A percentile compares a stretch with the other conserved stretches of the same genome.
phyloP scores from a whole-genome alignment of 495 filamentous ascomycete species.

The Cercophora newfieldiana region DNA sequence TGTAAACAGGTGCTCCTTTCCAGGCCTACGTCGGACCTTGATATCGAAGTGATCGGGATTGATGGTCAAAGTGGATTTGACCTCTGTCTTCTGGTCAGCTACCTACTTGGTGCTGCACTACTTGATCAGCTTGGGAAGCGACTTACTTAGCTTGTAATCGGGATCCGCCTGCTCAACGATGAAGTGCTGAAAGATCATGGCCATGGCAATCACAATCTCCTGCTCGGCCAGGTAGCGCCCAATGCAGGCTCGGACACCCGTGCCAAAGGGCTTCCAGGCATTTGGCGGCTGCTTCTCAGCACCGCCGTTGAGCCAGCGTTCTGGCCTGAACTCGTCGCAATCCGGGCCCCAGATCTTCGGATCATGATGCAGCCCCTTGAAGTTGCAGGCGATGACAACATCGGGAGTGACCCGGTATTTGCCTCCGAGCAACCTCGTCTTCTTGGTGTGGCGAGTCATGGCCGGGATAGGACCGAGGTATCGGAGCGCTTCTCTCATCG shows the following conservation, averaged over 20 bases:
- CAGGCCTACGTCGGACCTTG: slow-evolving; percentile 51
- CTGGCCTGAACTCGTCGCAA: slow-evolving; percentile 40
- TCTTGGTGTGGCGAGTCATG: slow-evolving; percentile 30
- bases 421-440: slow-evolving; percentile 42
- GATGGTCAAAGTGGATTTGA: slow-evolving; percentile 63
- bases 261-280: slow-evolving; percentile 57
- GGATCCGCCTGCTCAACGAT: slow-evolving; percentile 51
- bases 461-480: slow-evolving; percentile 53
- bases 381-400: slow-evolving; percentile 51
- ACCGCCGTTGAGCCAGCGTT: slow-evolving; percentile 54
- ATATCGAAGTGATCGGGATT: slow-evolving; percentile 67
- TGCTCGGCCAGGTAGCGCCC: slow-evolving; percentile 57
- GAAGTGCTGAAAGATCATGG: slow-evolving; percentile 54
- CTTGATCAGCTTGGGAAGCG: not conserved
- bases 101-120: not conserved
- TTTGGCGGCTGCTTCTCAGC: slow-evolving; percentile 48
- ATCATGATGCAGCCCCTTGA: slow-evolving; percentile 51
- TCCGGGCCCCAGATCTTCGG: slow-evolving; percentile 34
- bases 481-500: slow-evolving; percentile 63
- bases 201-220: slow-evolving; percentile 46
- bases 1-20: slow-evolving; percentile 40
- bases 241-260: slow-evolving; percentile 36
- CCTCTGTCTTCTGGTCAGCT: slow-evolving; percentile 22
- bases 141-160: slow-evolving; percentile 52
- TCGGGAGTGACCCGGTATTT: slow-evolving; percentile 60